Percentiles rank a stretch among this genome's conserved stretches.
phyloP scores from a whole-genome alignment of 805 yeast genomes.

The Priceomyces castillae region DNA sequence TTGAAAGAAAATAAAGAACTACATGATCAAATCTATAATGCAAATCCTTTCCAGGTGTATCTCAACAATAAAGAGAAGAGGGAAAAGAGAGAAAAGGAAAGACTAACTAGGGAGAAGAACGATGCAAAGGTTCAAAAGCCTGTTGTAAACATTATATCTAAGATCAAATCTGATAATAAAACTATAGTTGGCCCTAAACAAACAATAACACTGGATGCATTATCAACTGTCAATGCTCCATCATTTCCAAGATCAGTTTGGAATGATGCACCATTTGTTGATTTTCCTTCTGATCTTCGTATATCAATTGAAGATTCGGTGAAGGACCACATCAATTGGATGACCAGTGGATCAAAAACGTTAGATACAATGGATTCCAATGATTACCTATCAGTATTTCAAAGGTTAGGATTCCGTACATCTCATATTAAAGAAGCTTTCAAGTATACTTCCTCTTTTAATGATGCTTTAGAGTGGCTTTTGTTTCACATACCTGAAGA shows the following conservation, averaged over 20 bases:
- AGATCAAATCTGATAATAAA: slow-evolving; percentile 11
- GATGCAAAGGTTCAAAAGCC: slow-evolving; percentile 51
- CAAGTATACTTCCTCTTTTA: slow-evolving; percentile 48
- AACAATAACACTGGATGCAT: background rate
- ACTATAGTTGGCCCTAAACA: background rate
- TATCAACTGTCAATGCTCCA: slow-evolving; percentile 6
- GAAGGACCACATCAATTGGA: slow-evolving; percentile 57
- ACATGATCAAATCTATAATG: slow-evolving; percentile 54
- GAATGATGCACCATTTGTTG: slow-evolving; percentile 68
- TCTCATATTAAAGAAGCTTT: slow-evolving; percentile 73
- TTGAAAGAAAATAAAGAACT: slow-evolving; percentile 43
- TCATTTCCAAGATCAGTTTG: slow-evolving; percentile 57
- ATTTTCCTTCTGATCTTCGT: slow-evolving; percentile 63
- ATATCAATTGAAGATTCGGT: slow-evolving; percentile 61
- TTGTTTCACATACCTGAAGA: slow-evolving; percentile 91
- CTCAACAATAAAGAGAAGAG: slow-evolving; percentile 53
- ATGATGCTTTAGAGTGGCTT: slow-evolving; percentile 68
- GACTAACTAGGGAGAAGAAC: slow-evolving; percentile 43
- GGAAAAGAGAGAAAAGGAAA: slow-evolving; percentile 46
- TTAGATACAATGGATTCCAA: background rate
- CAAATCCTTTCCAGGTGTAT: slow-evolving; percentile 74
- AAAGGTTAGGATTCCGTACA: slow-evolving; percentile 60
- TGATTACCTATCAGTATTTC: slow-evolving; percentile 10
- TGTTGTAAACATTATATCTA: slow-evolving; percentile 42
- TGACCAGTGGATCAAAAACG: slow-evolving; percentile 14